A percentile compares a stretch with the other conserved stretches of the same genome.
Conservation (phyloP, 148 eudicot species). For the Dianthus caryophyllus region DNA sequence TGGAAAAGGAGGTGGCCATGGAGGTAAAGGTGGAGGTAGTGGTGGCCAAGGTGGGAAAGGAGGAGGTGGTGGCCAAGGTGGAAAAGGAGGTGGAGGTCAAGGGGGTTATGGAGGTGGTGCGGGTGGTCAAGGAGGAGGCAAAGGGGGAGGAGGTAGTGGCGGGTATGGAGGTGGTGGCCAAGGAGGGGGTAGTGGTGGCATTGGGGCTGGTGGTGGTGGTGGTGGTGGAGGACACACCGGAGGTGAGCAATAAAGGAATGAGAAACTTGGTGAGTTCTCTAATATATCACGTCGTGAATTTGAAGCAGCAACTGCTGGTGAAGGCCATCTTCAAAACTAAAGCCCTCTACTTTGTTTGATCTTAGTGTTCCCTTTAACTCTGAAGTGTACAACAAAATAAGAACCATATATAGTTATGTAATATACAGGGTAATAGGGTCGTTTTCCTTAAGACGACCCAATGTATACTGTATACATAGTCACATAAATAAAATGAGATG, state of each 20-base stretch:
- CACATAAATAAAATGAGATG: too few species aligned
- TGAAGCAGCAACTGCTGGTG: not conserved
- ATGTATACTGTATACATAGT: too few species aligned
- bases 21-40: not conserved
- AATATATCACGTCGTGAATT: not conserved
- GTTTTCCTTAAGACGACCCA: too few species aligned
- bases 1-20: slow-evolving; percentile 13
- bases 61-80: not conserved
- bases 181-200: slow-evolving; percentile 7
- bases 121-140: slow-evolving; percentile 2
- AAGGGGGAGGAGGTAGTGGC: not conserved
- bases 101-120: slow-evolving; percentile 3
- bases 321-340: slow-evolving; percentile 1
- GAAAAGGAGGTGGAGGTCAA: not conserved
- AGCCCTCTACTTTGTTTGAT: too few species aligned
- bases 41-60: slow-evolving; percentile 1
- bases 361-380: too few species aligned
- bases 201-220: slow-evolving; percentile 17
- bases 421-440: too few species aligned
- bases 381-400: not conserved
- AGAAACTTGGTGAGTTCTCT: not conserved
- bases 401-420: not conserved
- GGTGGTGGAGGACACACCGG: slow-evolving; percentile 6
- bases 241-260: not conserved
- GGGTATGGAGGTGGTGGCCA: not conserved